Percentiles rank a stretch among this genome's conserved stretches.
These are phyloP conservation scores for Sapria himalayana DNA, from an alignment of 345 rosid genomes.

Conservation along the genomic window DNA sequence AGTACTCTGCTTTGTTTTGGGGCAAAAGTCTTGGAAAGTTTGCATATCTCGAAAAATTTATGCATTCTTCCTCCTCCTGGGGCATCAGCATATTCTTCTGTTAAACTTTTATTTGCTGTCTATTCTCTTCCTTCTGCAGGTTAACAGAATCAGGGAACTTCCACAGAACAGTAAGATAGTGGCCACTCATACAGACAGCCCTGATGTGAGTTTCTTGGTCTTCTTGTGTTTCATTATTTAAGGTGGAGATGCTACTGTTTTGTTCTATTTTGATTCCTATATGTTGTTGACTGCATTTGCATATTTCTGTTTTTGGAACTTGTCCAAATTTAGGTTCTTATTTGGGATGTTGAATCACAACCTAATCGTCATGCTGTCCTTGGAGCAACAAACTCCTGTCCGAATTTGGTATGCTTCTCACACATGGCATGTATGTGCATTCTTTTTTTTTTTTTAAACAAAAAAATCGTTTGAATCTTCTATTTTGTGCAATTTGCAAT, in stretches of 20 bases:
- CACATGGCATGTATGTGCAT: too few species aligned
- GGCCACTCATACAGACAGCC: constrained; percentile 98
- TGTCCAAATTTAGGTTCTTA: constrained; percentile 48
- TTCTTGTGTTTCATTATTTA: background rate
- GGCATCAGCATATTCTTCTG: too few species aligned
- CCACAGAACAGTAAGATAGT: constrained; percentile 82
- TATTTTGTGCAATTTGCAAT: too few species aligned
- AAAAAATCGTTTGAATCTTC: too few species aligned
- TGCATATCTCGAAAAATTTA: too few species aligned
- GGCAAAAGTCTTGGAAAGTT: too few species aligned
- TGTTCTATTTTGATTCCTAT: background rate
- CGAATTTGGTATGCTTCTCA: constrained; percentile 50
- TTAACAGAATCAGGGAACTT: constrained; percentile 95
- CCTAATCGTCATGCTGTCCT: constrained; percentile 96
- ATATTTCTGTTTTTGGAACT: too few species aligned
- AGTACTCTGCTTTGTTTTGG: too few species aligned
- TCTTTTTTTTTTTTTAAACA: too few species aligned
- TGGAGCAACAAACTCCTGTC: constrained; percentile 87
- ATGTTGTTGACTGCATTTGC: too few species aligned
- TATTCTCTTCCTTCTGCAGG: constrained; percentile 39
- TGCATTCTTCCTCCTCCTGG: too few species aligned
- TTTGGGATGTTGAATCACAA: constrained; percentile 98
- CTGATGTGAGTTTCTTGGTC: constrained; percentile 41
- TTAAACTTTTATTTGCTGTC: too few species aligned
- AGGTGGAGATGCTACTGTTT: background rate